Conservation (phyloP, 1,139 yeast species). For the Yamadazyma friedrichii region DNA sequence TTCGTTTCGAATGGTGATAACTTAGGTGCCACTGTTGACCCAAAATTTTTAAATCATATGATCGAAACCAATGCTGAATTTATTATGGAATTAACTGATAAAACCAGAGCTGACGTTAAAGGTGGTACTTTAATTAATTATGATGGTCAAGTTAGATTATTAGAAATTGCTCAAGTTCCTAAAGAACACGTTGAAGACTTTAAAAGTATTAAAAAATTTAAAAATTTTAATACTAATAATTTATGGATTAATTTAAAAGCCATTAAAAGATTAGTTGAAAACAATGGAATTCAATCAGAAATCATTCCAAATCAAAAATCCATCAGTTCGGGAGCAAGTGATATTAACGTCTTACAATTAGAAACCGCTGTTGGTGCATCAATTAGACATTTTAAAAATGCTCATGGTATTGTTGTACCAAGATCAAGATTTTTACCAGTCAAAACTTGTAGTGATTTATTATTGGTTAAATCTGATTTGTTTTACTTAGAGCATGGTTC, state of each 20-base stretch:
- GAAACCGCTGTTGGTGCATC: slow-evolving; percentile 99
- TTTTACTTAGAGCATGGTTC: slow-evolving; percentile 92
- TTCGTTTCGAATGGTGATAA: slow-evolving; percentile 98
- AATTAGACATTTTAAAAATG: slow-evolving; percentile 89
- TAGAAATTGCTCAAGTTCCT: slow-evolving; percentile 98
- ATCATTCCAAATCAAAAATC: slow-evolving; percentile 93
- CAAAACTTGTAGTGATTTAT: slow-evolving; percentile 91
- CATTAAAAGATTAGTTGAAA: slow-evolving; percentile 85
- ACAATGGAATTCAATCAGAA: slow-evolving; percentile 81
- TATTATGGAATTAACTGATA: slow-evolving; percentile 97
- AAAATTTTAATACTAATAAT: slow-evolving; percentile 96
- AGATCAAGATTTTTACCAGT: slow-evolving; percentile 97
- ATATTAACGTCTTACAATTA: slow-evolving; percentile 84
- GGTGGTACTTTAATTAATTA: slow-evolving; percentile 98
- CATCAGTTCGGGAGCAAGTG: slow-evolving; percentile 72
- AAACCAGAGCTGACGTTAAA: slow-evolving; percentile 98
- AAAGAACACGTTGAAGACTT: slow-evolving; percentile 98
- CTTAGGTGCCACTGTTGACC: slow-evolving; percentile 96
- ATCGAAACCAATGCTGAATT: slow-evolving; percentile 88
- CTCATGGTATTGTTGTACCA: slow-evolving; percentile 98
- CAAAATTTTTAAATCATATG: slow-evolving; percentile 90
- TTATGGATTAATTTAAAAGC: slow-evolving; percentile 97
- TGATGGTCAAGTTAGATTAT: slow-evolving; percentile 89
- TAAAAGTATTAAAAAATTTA: slow-evolving; percentile 95
- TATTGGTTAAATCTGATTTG: slow-evolving; percentile 94